These are phyloP conservation scores for Rhodotorula sp. DNA, from an alignment of 1,284 basidiomycete genomes.

Conservation along the genomic window DNA sequence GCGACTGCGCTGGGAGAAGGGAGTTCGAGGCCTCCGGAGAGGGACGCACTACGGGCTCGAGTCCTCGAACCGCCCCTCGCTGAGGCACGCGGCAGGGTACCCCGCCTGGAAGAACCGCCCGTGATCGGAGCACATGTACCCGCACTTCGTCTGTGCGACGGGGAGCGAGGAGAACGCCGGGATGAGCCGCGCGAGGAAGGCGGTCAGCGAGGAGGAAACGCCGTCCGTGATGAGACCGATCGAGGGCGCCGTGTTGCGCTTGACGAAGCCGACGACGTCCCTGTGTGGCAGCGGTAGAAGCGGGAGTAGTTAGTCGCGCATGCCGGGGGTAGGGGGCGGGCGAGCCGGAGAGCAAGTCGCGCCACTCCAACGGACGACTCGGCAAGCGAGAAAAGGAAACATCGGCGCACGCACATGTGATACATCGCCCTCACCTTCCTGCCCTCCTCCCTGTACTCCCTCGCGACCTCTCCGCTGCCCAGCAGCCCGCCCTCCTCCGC, in stretches of 20 bases:
- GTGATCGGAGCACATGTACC: slow-evolving; percentile 58
- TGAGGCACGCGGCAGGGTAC: slow-evolving; percentile 49
- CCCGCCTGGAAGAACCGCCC: slow-evolving; percentile 50
- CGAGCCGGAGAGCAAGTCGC: not conserved
- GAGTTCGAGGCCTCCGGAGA: not conserved
- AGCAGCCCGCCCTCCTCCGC: slow-evolving; percentile 65
- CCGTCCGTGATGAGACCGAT: slow-evolving; percentile 90
- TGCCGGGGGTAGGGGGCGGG: no score
- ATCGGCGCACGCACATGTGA: slow-evolving; percentile 22
- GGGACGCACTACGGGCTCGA: slow-evolving; percentile 25
- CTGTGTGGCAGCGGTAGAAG: slow-evolving; percentile 39
- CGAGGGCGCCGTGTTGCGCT: slow-evolving; percentile 78
- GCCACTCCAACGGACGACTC: not conserved
- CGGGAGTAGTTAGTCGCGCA: no score
- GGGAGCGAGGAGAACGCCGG: slow-evolving; percentile 62
- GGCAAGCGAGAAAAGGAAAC: not conserved
- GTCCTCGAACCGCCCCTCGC: slow-evolving; percentile 43
- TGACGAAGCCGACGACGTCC: slow-evolving; percentile 84
- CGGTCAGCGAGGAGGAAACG: slow-evolving; percentile 68
- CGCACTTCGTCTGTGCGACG: not conserved
- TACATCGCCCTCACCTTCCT: slow-evolving; percentile 67
- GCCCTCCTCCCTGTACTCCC: slow-evolving; percentile 60
- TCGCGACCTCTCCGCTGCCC: slow-evolving; percentile 86
- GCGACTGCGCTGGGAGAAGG: not conserved
- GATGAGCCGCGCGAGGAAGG: slow-evolving; percentile 71